phyloP scores from a whole-genome alignment of 805 yeast species.

The Yarrowia phangngaensis region DNA sequence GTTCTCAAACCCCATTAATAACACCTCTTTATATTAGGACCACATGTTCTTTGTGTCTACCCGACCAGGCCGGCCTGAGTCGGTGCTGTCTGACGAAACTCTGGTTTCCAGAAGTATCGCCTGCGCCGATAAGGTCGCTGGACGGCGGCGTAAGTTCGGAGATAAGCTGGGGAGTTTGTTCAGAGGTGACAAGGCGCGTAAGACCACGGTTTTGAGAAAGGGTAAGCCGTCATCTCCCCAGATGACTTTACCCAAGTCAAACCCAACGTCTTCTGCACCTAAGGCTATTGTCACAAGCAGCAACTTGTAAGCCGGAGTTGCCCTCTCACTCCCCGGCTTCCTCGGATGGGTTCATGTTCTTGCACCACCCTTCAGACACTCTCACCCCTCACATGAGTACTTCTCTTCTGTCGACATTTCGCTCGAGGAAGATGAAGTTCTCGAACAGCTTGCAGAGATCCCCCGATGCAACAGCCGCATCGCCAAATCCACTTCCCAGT shows the following conservation, averaged over 20 bases:
- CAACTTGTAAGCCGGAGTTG: background rate
- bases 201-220: too few relatives aligned
- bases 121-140: constrained; percentile 24
- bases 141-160: constrained; percentile 26
- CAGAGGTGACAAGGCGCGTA: constrained; percentile 16
- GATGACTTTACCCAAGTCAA: constrained; percentile 7
- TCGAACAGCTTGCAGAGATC: constrained; percentile 24
- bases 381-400: constrained; percentile 25
- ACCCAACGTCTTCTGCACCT: background rate
- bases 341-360: constrained; percentile 26
- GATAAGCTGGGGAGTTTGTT: constrained; percentile 26
- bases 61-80: constrained; percentile 18
- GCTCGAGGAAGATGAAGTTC: constrained; percentile 6
- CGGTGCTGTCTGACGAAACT: constrained; percentile 23
- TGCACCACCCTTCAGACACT: constrained; percentile 24
- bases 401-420: constrained; percentile 12
- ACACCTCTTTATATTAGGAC: too few relatives aligned
- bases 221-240: too few relatives aligned
- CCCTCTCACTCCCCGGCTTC: constrained; percentile 20
- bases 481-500: constrained; percentile 22
- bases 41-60: constrained; percentile 26
- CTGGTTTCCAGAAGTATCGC: constrained; percentile 21
- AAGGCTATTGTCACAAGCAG: too few relatives aligned
- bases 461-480: constrained; percentile 23
- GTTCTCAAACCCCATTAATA: too few relatives aligned